Evolutionary conservation across 2,329 filamentous ascomycete genomes (phyloP).

Genomic region (Coniella lustricola): DNA sequence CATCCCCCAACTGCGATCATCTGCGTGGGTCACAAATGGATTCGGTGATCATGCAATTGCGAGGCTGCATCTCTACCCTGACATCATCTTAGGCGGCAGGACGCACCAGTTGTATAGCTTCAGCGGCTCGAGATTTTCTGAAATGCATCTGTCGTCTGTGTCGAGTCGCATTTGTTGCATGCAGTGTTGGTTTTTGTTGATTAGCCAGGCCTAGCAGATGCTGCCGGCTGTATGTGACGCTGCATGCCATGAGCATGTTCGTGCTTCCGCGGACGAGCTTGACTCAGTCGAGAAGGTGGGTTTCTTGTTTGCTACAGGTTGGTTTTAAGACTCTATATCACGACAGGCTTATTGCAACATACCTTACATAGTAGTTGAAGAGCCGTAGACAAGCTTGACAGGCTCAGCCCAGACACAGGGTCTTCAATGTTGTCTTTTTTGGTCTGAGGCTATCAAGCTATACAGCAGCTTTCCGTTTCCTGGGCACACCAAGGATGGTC

Average conservation of each 20-base stretch:
- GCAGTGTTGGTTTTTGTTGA: neutral
- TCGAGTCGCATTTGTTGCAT: neutral
- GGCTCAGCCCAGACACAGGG: too few species aligned
- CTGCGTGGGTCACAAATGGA: neutral
- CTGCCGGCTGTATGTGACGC: conserved; percentile 4
- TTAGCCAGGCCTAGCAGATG: conserved; percentile 4
- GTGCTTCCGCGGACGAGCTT: conserved; percentile 6
- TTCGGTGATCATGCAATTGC: neutral
- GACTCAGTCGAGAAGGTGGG: conserved; percentile 15
- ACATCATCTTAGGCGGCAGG: conserved; percentile 1
- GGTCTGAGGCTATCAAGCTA: too few species aligned
- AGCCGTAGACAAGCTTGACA: too few species aligned
- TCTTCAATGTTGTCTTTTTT: too few species aligned
- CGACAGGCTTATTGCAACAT: neutral
- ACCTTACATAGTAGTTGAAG: too few species aligned
- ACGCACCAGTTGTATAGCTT: neutral
- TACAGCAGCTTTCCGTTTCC: too few species aligned
- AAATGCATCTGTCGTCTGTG: neutral
- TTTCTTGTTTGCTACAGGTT: neutral
- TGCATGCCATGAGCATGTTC: neutral
- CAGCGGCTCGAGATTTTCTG: neutral
- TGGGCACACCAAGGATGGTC: too few species aligned
- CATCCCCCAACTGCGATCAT: neutral
- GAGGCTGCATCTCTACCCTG: neutral
- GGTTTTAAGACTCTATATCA: neutral